phyloP scores from a whole-genome alignment of 805 yeast species.

The Komagataella pseudopastoris region DNA sequence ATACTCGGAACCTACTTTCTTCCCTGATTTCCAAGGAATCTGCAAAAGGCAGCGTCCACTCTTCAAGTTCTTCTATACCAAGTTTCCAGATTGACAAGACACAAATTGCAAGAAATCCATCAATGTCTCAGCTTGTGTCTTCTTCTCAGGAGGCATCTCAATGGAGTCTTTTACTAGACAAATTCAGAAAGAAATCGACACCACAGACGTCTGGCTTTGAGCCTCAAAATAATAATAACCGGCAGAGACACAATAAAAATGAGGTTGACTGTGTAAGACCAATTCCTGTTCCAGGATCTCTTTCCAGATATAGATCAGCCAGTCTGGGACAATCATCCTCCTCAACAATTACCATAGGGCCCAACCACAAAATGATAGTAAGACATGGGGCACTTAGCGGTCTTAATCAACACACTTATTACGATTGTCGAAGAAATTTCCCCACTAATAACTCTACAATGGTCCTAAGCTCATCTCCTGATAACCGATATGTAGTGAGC shows the following conservation, averaged over 20 bases:
- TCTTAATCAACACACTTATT: conserved; percentile 15
- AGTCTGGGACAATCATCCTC: conserved; percentile 10
- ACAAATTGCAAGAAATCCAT: neutral
- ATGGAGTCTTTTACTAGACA: neutral
- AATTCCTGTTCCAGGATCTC: neutral
- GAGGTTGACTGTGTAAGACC: neutral
- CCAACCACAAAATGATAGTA: conserved; percentile 24
- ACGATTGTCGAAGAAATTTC: conserved; percentile 6
- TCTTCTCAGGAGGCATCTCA: neutral
- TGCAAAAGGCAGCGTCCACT: neutral
- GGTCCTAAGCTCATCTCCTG: neutral
- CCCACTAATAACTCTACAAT: neutral
- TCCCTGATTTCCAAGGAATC: neutral
- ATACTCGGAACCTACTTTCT: neutral
- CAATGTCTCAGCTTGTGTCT: neutral
- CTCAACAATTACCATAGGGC: conserved; percentile 26
- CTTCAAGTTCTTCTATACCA: neutral
- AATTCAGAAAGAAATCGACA: neutral
- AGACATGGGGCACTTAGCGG: conserved; percentile 29
- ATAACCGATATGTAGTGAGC: neutral
- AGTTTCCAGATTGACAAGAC: neutral
- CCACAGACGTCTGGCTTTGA: neutral
- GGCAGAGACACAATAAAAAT: neutral
- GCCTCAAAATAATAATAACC: neutral
- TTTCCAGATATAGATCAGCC: neutral